Evolutionary conservation across 1,139 yeast genomes (phyloP), one percentile per base, ranked within the genome.

Genomic region (Wickerhamomyces sp.): DNA sequence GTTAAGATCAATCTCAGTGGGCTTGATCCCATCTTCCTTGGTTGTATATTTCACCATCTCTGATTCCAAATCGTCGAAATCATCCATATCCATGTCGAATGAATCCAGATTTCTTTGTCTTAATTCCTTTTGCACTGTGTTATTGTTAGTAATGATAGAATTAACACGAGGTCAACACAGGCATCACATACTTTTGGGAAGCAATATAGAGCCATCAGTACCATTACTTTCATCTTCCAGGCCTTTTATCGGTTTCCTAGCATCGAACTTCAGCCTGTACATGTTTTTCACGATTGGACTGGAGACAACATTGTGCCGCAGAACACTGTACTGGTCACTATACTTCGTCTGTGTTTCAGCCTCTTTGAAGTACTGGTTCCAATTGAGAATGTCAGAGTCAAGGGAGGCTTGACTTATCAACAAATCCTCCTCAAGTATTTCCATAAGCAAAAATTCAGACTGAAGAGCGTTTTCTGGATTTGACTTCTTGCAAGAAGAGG

Each of bases 241-340:
- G 1, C 60, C 61, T 26, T 48, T 44, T 9, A 52, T n/a, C 13
- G 52, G 48, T 38, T 58, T 56, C 31, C 50, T 48, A 6, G 39
- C 18, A 7, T 52, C 34, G 41, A 41, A 52, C 6, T 31, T 46
- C 11, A 56, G 5, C 7, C 27, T 34, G 45, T 46, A 47, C 2
- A 58, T 37, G 6, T 45, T 36, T 10, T 48, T 45, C 2, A 51
- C 47, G 2, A 50, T 39, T 6, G 59, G 55, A 30, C 56, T 47
- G 4, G 55, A 42, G 7, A 50, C 42, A 18, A 58, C 30, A 15
- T 38, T 44, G 27, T 54, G 55, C 44, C 49, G 42, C 15, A 57
- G 38, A 3, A 47, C 55, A 10, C 51, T 47, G 36, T 42, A 43
- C 27, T 48, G 45, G 5, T 32, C 43, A 2, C 37, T 34, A 23